These are phyloP conservation scores for Exophiala aquamarina DNA, from an alignment of 2,329 filamentous ascomycete species.

Conservation along the genomic window DNA sequence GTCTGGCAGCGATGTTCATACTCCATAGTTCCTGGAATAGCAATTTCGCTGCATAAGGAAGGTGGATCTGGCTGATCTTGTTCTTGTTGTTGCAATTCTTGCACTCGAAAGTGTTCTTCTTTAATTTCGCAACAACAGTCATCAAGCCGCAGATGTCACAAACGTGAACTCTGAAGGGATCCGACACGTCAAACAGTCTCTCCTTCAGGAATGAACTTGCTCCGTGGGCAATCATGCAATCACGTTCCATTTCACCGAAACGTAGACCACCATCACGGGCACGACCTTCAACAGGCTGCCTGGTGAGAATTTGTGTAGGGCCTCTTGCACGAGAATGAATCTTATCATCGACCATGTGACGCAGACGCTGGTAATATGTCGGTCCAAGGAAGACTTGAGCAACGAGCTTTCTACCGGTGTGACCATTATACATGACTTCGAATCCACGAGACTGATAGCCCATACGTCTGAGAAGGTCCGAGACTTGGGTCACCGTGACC, in stretches of 20 bases:
- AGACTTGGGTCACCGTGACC: conserved; percentile 92
- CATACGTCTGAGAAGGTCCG: conserved; percentile 77
- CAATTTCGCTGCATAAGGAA: conserved; percentile 95
- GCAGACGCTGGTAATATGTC: conserved; percentile 96
- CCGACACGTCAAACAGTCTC: conserved; percentile 92
- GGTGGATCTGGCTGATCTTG: conserved; percentile 95
- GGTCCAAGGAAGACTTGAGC: conserved; percentile 96
- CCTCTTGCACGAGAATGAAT: conserved; percentile 98
- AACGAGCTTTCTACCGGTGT: conserved; percentile 89
- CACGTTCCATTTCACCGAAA: conserved; percentile 99
- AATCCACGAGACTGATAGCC: conserved; percentile 97
- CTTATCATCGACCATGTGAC: conserved; percentile 99
- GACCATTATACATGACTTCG: conserved; percentile 98
- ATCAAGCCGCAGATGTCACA: conserved; percentile 98
- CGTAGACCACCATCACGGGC: conserved; percentile 95
- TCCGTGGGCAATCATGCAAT: conserved; percentile 99
- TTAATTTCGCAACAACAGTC: conserved; percentile 96
- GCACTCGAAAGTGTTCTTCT: conserved; percentile 95
- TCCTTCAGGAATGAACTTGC: conserved; percentile 97
- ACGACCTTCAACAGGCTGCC: conserved; percentile 97
- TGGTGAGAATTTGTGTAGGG: conserved; percentile 93
- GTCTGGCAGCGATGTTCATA: conserved; percentile 97
- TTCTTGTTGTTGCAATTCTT: conserved; percentile 99
- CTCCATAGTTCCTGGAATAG: conserved; percentile 96
- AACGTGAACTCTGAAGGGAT: conserved; percentile 96